A percentile compares a stretch with the other conserved stretches of the same genome.
Evolutionary conservation across 2,329 filamentous ascomycete genomes (phyloP).

Genomic region (Byssochlamys sp.): DNA sequence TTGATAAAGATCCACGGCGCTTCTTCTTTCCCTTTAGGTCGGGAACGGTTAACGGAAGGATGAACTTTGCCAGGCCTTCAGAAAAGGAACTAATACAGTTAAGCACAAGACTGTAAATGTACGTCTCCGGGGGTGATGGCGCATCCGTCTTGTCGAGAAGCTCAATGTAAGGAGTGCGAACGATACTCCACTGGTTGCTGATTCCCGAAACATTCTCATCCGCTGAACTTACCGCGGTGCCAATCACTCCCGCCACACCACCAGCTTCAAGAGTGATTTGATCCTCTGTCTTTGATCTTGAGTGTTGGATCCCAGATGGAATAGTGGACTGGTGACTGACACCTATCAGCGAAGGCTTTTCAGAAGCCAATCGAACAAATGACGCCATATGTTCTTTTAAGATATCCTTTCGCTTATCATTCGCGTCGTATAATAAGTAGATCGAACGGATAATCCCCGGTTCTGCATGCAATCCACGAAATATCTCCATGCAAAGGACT

Average conservation of each 20-base stretch:
- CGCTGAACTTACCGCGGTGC: slow-evolving; percentile 57
- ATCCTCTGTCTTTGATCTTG: slow-evolving; percentile 55
- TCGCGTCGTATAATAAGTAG: slow-evolving; percentile 68
- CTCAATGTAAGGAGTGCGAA: slow-evolving; percentile 81
- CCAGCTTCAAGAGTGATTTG: slow-evolving; percentile 83
- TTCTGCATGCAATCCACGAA: slow-evolving; percentile 76
- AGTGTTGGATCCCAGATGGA: slow-evolving; percentile 53
- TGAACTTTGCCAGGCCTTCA: slow-evolving; percentile 84
- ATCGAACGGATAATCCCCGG: slow-evolving; percentile 67
- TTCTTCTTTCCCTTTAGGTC: slow-evolving; percentile 50
- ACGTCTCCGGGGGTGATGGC: slow-evolving; percentile 76
- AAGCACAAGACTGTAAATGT: slow-evolving; percentile 79
- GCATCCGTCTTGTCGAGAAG: slow-evolving; percentile 86
- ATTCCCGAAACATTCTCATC: slow-evolving; percentile 63
- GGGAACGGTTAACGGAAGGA: slow-evolving; percentile 80
- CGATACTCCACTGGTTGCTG: slow-evolving; percentile 80
- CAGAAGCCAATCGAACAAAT: slow-evolving; percentile 84
- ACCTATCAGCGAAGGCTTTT: slow-evolving; percentile 81
- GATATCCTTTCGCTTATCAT: slow-evolving; percentile 62
- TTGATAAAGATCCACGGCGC: slow-evolving; percentile 17
- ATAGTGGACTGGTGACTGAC: slow-evolving; percentile 80
- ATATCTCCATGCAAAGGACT: slow-evolving; percentile 81
- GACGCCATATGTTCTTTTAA: slow-evolving; percentile 73
- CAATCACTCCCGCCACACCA: slow-evolving; percentile 78
- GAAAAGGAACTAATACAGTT: slow-evolving; percentile 84